Evolutionary conservation across 352 stramenopile species (phyloP).

Genomic region (Globisporangium spinosum): DNA sequence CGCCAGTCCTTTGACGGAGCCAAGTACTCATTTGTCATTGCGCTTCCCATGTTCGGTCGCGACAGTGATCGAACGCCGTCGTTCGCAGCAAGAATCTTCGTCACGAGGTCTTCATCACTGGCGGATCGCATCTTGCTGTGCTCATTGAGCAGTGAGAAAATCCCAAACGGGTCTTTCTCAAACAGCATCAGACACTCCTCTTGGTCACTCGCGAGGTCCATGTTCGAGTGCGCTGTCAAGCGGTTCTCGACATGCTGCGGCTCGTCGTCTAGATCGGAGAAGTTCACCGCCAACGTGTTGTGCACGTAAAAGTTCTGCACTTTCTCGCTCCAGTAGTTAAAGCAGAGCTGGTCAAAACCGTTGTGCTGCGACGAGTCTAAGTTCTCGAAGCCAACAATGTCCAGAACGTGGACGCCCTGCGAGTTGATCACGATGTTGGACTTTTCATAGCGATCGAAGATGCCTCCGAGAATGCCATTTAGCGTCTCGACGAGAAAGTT

Average conservation of each 20-base stretch:
- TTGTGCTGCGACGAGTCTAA: constrained; percentile 48
- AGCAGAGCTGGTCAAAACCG: constrained; percentile 76
- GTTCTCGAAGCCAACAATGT: constrained; percentile 76
- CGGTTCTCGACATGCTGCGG: constrained; percentile 61
- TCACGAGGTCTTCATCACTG: constrained; percentile 77
- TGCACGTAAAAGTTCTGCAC: constrained; percentile 78
- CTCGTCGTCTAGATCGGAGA: constrained; percentile 54
- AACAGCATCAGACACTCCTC: constrained; percentile 68
- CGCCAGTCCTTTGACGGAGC: constrained; percentile 73
- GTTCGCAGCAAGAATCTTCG: constrained; percentile 73
- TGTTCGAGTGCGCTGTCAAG: constrained; percentile 48
- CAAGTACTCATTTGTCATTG: constrained; percentile 59
- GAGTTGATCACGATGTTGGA: constrained; percentile 80
- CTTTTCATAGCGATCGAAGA: constrained; percentile 83
- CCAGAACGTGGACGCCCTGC: constrained; percentile 76
- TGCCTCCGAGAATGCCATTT: constrained; percentile 75
- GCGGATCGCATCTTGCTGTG: constrained; percentile 59
- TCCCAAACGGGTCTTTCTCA: constrained; percentile 66
- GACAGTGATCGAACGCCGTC: constrained; percentile 46
- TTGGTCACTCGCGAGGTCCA: constrained; percentile 50
- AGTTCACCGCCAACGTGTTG: constrained; percentile 64
- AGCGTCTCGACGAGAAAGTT: constrained; percentile 76
- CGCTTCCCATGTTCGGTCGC: constrained; percentile 56
- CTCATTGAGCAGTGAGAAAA: constrained; percentile 69
- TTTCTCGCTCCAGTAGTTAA: constrained; percentile 87